phyloP scores from a whole-genome alignment of 192 early-diverging fungal genomes.

The Coemansia guatemalensis region DNA sequence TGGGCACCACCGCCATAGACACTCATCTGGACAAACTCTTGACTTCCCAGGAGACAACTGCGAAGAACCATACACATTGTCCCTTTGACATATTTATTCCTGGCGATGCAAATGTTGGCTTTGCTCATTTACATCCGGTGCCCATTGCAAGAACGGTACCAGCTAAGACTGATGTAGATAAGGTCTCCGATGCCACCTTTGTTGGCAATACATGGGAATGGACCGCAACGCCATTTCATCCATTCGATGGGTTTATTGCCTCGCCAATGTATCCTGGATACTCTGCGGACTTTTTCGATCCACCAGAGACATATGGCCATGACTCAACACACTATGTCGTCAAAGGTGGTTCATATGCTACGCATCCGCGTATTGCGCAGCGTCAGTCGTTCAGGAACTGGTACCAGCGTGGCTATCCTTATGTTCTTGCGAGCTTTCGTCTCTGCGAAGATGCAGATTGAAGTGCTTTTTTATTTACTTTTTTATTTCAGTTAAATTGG shows the following conservation, averaged over 20 bases:
- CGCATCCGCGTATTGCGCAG: conserved; percentile 70
- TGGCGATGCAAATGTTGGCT: conserved; percentile 64
- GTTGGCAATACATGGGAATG: conserved; percentile 75
- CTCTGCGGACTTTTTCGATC: conserved; percentile 89
- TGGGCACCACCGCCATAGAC: conserved; percentile 1
- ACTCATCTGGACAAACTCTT: conserved; percentile 10
- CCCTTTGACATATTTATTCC: conserved; percentile 36
- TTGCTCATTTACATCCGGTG: conserved; percentile 65
- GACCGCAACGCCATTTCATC: conserved; percentile 68
- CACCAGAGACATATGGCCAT: conserved; percentile 7
- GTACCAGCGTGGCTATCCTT: conserved; percentile 87
- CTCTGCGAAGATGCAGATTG: conserved; percentile 28
- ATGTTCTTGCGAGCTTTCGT: conserved; percentile 78
- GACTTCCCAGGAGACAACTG: conserved; percentile 2
- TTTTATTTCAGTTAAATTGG: conserved; percentile 8
- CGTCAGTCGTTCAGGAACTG: conserved; percentile 83
- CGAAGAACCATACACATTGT: neutral
- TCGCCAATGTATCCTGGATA: conserved; percentile 84
- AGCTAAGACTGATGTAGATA: neutral
- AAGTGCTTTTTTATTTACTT: neutral
- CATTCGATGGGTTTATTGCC: conserved; percentile 60
- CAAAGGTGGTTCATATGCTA: conserved; percentile 85
- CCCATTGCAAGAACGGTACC: conserved; percentile 8
- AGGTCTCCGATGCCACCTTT: conserved; percentile 34
- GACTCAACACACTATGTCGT: conserved; percentile 73